phyloP scores from a whole-genome alignment of 192 early-diverging fungal species.

The Phlyctochytrium arcticum region DNA sequence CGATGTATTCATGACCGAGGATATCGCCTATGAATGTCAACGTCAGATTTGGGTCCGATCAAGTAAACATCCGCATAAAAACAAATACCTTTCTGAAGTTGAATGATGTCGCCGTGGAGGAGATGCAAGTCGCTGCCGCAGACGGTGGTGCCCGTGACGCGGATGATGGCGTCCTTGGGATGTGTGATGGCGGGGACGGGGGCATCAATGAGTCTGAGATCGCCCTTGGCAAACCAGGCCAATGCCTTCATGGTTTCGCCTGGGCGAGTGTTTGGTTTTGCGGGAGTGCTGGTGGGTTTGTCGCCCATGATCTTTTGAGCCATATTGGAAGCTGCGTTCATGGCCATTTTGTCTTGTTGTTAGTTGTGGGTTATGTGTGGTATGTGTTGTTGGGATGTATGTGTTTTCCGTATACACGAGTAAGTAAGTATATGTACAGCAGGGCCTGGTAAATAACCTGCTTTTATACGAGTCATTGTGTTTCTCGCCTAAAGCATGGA shows the following conservation, averaged over 20 bases:
- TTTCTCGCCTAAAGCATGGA: no score
- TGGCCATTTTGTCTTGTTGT: slow-evolving; percentile 2
- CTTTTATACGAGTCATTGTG: no score
- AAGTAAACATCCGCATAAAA: no score
- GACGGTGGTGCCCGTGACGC: slow-evolving; percentile 38
- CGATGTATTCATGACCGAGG: slow-evolving; percentile 54
- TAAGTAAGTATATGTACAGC: no score
- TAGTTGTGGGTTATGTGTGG: neutral
- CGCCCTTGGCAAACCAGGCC: slow-evolving; percentile 27
- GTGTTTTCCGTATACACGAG: no score
- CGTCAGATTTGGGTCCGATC: no score
- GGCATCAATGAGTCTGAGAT: slow-evolving; percentile 15
- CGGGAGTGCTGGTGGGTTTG: slow-evolving; percentile 12
- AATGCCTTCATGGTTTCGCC: slow-evolving; percentile 17
- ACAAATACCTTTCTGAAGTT: slow-evolving; percentile 26
- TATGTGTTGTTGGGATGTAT: no score
- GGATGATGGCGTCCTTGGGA: slow-evolving; percentile 35
- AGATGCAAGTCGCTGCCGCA: slow-evolving; percentile 55
- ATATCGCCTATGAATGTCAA: no score
- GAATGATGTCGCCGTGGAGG: slow-evolving; percentile 36
- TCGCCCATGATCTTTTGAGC: slow-evolving; percentile 11
- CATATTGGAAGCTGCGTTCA: slow-evolving; percentile 15
- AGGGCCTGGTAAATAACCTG: no score
- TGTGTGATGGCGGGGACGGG: slow-evolving; percentile 45
- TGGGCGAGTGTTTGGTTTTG: neutral